Conservation (phyloP, 352 stramenopile species). For the Globisporangium cylindrosporum region DNA sequence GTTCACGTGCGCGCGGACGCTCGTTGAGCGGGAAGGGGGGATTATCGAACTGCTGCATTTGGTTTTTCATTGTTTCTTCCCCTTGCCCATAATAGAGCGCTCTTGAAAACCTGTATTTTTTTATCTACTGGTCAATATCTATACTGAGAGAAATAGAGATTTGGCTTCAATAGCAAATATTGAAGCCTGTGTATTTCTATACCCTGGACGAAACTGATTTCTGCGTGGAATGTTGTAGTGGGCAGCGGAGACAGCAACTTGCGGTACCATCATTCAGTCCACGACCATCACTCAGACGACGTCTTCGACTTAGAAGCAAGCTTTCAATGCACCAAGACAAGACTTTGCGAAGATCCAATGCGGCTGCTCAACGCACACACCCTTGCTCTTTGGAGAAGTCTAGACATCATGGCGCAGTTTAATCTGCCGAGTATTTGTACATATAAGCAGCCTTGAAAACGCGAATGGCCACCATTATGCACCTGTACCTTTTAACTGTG, state of each 20-base stretch:
- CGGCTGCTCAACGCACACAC: neutral
- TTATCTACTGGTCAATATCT: neutral
- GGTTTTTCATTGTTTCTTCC: constrained; percentile 4
- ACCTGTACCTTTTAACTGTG: too few relatives aligned
- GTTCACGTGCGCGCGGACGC: neutral
- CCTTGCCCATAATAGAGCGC: constrained; percentile 11
- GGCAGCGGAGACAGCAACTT: constrained; percentile 18
- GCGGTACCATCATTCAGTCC: constrained; percentile 19
- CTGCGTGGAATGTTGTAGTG: constrained; percentile 2
- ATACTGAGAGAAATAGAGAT: neutral
- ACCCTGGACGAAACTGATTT: neutral
- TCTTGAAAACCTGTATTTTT: neutral
- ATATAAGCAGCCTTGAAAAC: too few relatives aligned
- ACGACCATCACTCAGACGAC: constrained; percentile 12
- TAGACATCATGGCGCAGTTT: too few relatives aligned
- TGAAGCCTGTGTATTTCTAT: neutral
- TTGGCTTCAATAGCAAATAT: too few relatives aligned
- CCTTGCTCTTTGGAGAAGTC: neutral
- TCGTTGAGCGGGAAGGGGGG: neutral
- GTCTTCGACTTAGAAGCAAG: neutral
- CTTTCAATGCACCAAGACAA: neutral
- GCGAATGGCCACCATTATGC: too few relatives aligned
- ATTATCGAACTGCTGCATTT: constrained; percentile 8
- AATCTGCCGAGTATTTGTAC: too few relatives aligned
- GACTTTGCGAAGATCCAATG: neutral